phyloP scores from a whole-genome alignment of 495 filamentous ascomycete species.

The Amniculicola lignicola region DNA sequence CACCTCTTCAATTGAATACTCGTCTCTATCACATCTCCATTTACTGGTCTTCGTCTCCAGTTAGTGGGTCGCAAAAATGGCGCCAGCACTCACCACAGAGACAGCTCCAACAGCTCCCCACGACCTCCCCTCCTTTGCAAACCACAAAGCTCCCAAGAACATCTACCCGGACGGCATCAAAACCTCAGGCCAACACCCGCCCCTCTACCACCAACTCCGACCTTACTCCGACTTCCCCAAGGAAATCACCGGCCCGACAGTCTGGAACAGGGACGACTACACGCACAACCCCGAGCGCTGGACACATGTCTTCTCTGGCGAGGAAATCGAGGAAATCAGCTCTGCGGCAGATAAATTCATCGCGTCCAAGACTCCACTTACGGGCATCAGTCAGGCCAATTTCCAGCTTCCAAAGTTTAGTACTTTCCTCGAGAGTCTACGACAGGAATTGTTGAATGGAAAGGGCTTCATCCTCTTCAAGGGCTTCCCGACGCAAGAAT shows the following conservation, averaged over 20 bases:
- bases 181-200: conserved; percentile 78
- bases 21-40: no score
- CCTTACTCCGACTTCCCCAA: conserved; percentile 73
- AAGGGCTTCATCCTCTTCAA: conserved; percentile 91
- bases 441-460: conserved; percentile 71
- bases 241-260: conserved; percentile 68
- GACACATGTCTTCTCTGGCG: conserved; percentile 65
- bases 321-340: conserved; percentile 68
- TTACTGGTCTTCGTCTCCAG: no score
- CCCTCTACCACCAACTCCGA: conserved; percentile 61
- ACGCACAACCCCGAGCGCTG: conserved; percentile 66
- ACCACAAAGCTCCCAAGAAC: conserved; percentile 31
- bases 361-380: conserved; percentile 57
- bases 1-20: no score
- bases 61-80: conserved; percentile 16
- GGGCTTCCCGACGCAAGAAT: conserved; percentile 69
- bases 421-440: conserved; percentile 53
- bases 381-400: conserved; percentile 68
- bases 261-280: conserved; percentile 76
- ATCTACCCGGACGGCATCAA: conserved; percentile 48
- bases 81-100: conserved; percentile 20
- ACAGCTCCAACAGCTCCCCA: not conserved
- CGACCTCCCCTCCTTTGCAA: conserved; percentile 11
- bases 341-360: conserved; percentile 67
- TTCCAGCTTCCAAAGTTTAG: conserved; percentile 66